phyloP scores from a whole-genome alignment of 345 rosid genomes.

The Salix exigua region DNA sequence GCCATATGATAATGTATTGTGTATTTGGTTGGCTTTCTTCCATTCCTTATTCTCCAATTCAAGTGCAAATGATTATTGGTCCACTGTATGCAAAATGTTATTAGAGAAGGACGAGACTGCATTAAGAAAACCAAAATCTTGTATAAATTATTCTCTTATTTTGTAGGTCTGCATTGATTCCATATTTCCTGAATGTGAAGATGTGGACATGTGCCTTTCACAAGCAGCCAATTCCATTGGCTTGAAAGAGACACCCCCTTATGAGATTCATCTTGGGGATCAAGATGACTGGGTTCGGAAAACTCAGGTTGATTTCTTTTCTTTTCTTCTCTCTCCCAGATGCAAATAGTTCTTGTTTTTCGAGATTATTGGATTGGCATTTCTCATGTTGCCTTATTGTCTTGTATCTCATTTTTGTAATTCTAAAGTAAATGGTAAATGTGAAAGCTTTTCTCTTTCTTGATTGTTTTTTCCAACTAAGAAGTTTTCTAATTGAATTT shows the following conservation, averaged over 20 bases:
- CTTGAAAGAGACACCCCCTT: conserved; percentile 54
- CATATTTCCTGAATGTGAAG: conserved; percentile 52
- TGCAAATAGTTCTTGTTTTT: background rate
- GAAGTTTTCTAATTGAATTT: background rate
- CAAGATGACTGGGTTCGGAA: conserved; percentile 67
- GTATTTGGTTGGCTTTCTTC: too few relatives aligned
- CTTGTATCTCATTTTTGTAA: background rate
- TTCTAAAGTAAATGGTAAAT: background rate
- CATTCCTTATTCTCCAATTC: background rate
- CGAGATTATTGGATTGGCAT: background rate
- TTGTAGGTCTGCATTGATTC: conserved; percentile 63
- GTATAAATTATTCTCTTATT: background rate
- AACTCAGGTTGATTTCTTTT: conserved; percentile 48
- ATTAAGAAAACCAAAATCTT: background rate
- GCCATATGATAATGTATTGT: background rate
- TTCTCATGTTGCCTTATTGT: background rate
- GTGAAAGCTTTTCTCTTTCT: background rate
- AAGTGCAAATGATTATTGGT: background rate
- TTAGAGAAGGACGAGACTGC: background rate
- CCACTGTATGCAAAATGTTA: background rate
- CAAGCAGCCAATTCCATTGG: conserved; percentile 69
- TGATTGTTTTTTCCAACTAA: background rate
- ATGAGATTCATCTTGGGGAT: conserved; percentile 57
- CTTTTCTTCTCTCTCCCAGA: background rate
- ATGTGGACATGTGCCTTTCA: conserved; percentile 56